Evolutionary conservation across 192 early-diverging fungal genomes (phyloP).

Genomic region (Haplosporangium gracile): DNA sequence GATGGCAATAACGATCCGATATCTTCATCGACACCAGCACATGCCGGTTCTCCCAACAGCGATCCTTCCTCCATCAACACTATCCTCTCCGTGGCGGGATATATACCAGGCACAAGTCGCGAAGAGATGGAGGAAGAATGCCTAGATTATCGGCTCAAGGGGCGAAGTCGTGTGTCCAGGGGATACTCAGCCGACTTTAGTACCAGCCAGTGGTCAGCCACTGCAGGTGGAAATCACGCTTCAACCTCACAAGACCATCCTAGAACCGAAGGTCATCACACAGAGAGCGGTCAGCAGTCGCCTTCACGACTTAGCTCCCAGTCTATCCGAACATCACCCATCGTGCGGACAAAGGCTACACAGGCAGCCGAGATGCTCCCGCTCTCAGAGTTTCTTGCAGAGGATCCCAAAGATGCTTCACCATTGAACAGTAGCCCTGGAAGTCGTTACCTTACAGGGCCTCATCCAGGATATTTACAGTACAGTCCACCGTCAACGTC

Average conservation of each 20-base stretch:
- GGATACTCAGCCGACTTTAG: conserved; percentile 17
- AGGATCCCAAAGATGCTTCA: background rate
- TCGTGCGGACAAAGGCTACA: background rate
- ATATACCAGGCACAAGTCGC: background rate
- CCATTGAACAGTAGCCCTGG: background rate
- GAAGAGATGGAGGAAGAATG: conserved; percentile 26
- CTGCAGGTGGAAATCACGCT: background rate
- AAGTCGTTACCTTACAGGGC: background rate
- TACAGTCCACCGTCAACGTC: conserved; percentile 23
- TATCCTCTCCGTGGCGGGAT: background rate
- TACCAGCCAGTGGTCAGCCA: background rate
- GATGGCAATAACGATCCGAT: background rate
- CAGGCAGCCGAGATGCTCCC: conserved; percentile 27
- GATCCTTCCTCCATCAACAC: conserved; percentile 16
- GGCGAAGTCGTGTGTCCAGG: conserved; percentile 15
- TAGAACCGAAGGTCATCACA: background rate
- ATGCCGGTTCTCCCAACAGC: conserved; percentile 5
- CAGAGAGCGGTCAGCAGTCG: background rate
- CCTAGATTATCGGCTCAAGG: conserved; percentile 37
- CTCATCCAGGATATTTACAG: background rate
- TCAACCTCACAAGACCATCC: background rate
- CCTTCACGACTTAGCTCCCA: background rate
- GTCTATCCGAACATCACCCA: background rate
- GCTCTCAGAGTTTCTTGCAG: conserved; percentile 42
- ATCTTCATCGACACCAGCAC: background rate